Evolutionary conservation across 108 stramenopile species (phyloP).

Genomic region (Cyclostephanos invisitatus): DNA sequence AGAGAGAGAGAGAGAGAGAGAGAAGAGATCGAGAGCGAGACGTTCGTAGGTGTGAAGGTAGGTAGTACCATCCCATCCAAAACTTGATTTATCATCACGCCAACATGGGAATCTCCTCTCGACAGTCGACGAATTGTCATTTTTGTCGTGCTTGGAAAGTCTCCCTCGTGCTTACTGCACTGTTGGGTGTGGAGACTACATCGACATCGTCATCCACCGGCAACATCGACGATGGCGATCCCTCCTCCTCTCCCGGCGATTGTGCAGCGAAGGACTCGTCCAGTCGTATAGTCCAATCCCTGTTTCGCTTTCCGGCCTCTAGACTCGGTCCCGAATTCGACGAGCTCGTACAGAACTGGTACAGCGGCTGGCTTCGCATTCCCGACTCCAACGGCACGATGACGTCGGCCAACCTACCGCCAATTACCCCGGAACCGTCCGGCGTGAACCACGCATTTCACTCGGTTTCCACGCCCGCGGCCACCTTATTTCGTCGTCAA

Average conservation of each 20-base stretch:
- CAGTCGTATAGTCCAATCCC: constrained; percentile 9
- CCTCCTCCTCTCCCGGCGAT: neutral
- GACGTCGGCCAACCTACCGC: neutral
- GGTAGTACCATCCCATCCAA: too few species aligned
- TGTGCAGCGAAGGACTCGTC: constrained; percentile 7
- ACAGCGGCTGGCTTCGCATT: constrained; percentile 10
- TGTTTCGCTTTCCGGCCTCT: constrained; percentile 10
- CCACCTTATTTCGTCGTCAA: constrained; percentile 44
- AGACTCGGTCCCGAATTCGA: constrained; percentile 4
- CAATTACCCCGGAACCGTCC: constrained; percentile 37
- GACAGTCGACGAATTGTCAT: too few species aligned
- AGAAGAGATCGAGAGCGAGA: too few species aligned
- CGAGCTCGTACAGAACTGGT: constrained; percentile 8
- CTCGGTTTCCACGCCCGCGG: constrained; percentile 34
- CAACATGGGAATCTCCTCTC: too few species aligned
- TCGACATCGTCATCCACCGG: neutral
- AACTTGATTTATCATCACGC: too few species aligned
- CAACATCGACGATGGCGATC: neutral
- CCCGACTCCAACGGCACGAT: constrained; percentile 1
- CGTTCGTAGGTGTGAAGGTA: too few species aligned
- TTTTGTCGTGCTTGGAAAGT: neutral
- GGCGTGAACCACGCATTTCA: constrained; percentile 28
- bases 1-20: too few species aligned
- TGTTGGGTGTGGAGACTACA: neutral
- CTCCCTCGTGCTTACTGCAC: neutral